A percentile compares a stretch with the other conserved stretches of the same genome.
phyloP scores from a whole-genome alignment of 345 rosid genomes.

The Eucalyptus sp. region DNA sequence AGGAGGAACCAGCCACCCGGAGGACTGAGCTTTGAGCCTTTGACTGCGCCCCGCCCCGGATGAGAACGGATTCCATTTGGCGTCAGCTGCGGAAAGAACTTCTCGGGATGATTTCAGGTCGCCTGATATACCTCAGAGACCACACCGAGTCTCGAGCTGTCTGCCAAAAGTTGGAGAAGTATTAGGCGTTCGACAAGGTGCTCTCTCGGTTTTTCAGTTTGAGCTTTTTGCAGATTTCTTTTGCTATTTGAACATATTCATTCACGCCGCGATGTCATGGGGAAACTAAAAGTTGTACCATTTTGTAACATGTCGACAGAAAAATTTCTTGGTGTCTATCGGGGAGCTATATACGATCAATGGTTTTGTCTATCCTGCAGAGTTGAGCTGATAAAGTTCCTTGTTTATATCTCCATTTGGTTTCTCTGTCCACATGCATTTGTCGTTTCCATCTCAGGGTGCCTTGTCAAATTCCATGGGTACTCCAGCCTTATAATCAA shows the following conservation, averaged over 20 bases:
- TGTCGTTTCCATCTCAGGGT: not conserved
- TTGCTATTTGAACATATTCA: not conserved
- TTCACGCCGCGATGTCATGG: not conserved
- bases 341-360: not conserved
- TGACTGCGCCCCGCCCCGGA: not conserved
- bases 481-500: not conserved
- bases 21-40: not conserved
- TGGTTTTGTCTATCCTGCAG: not conserved
- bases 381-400: not conserved
- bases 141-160: not conserved
- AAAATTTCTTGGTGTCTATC: not conserved
- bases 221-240: not conserved
- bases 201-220: not conserved
- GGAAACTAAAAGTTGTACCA: not conserved
- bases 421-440: not conserved
- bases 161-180: not conserved
- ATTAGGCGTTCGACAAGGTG: not conserved
- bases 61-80: not conserved
- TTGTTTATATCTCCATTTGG: not conserved
- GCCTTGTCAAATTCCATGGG: not conserved
- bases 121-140: not conserved
- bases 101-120: not conserved
- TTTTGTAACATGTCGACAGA: not conserved
- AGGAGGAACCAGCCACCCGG: not conserved
- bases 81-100: not conserved